A percentile compares a stretch with the other conserved stretches of the same genome.
phyloP scores from a whole-genome alignment of 2,329 filamentous ascomycete species.

The Daldinia sp. region DNA sequence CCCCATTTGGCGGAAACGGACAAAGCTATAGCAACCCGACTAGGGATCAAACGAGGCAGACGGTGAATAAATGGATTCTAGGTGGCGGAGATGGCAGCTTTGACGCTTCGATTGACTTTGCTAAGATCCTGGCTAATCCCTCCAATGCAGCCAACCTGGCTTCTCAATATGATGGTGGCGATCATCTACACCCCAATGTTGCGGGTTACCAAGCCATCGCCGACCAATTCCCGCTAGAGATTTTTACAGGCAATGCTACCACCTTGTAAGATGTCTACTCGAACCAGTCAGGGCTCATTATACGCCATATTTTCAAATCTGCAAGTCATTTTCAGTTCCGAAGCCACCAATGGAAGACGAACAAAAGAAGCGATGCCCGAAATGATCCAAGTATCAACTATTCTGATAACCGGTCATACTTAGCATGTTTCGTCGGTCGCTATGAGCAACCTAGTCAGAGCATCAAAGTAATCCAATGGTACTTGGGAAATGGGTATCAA shows the following conservation, averaged over 20 bases:
- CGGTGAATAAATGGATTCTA: conserved; percentile 72
- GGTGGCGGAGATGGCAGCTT: conserved; percentile 62
- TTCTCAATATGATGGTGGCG: conserved; percentile 68
- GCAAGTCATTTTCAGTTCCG: background rate
- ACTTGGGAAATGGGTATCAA: background rate
- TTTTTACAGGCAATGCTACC: conserved; percentile 57
- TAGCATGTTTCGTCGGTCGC: background rate
- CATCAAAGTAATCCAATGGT: background rate
- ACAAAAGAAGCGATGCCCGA: background rate
- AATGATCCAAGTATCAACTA: background rate
- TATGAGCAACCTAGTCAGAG: too few species aligned
- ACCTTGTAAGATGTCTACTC: background rate
- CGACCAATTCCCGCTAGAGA: conserved; percentile 66
- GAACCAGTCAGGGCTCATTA: background rate
- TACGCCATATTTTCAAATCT: background rate
- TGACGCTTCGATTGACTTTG: conserved; percentile 73
- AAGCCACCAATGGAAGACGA: background rate
- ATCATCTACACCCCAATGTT: conserved; percentile 73
- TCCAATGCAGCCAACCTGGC: conserved; percentile 62
- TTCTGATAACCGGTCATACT: background rate
- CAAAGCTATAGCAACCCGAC: conserved; percentile 67
- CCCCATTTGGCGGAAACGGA: conserved; percentile 66
- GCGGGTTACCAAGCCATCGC: conserved; percentile 71
- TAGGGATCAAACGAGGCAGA: conserved; percentile 67
- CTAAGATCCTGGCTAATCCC: conserved; percentile 65